Base-by-base conservation (phyloP, 495 filamentous ascomycete genomes). In the Aspergillus coremiiformis region DNA sequence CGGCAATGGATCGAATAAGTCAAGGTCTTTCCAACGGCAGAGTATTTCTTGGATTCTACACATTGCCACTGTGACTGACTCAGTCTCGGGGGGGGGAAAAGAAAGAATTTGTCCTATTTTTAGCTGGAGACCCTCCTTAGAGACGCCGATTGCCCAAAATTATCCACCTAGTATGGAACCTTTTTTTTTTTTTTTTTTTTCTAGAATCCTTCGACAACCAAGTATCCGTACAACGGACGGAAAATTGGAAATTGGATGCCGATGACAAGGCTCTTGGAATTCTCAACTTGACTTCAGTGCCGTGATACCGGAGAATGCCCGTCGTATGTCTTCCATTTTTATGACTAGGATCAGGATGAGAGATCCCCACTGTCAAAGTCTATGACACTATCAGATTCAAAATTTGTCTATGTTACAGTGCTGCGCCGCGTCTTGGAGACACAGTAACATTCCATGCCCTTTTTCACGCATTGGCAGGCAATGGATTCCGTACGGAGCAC, bases 201-300 rank as follows among this genome's bases (percentile, higher is more conserved):
- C 61, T 57, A 49, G 61, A 64, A 61, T 53, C 49, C 58, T 64
- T 64, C 61, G 56, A 61, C 41, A 50, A 54, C 23, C 14, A 51
- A 50, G 44, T 27, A 23, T 29, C 27, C 47, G 47, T 37, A 51
- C 49, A 44, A 30, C 24, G 17, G 47, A n/a, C 37, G 47, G 26
- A 20, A 41, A 41, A 47, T 30, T 47, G 33, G 47, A 39, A 46
- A n/a, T 39, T 23, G 21, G 32, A 24, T 32, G 37, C 37, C 44
- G 26, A 22, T 49, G 47, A 30, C 23, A 43, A 20, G 37, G 21
- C 33, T 21, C 47, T 14, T 27, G 24, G 35, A 24, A 29, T 3
- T 32, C 33, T 29, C n/a, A n/a, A n/a, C n/a, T n/a, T n/a, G n/a
- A n/a, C n/a, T n/a, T n/a, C 17, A 42, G n/a, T 17, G 17, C 27